A percentile compares a stretch with the other conserved stretches of the same genome.
Conservation (phyloP, 306 rosid genomes). For the Trifolium pratense region DNA sequence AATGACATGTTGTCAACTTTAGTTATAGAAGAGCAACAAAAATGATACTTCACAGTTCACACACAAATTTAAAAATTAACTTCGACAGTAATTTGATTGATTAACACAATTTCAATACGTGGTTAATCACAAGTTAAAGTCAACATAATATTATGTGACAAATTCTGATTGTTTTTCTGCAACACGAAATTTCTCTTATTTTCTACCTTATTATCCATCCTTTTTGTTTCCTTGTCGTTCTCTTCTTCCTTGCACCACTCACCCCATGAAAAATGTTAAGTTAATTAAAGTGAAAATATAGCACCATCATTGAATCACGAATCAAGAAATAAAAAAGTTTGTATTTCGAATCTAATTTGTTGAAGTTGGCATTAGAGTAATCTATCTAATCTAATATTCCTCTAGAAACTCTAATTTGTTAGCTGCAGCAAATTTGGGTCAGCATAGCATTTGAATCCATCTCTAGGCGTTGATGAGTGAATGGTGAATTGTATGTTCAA, state of each 20-base stretch:
- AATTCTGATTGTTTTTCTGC: not conserved
- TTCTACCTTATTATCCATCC: not conserved
- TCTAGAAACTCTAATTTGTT: not conserved
- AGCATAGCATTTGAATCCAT: too few species aligned
- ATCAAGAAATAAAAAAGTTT: not conserved
- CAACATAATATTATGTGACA: not conserved
- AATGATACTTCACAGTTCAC: not conserved
- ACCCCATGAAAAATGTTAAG: not conserved
- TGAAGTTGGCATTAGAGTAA: not conserved
- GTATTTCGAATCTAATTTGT: not conserved
- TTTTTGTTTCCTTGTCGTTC: not conserved
- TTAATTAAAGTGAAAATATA: not conserved
- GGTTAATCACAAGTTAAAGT: not conserved
- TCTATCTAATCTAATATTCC: too few species aligned
- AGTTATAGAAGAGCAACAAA: slow-evolving; percentile 9
- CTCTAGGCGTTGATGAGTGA: too few species aligned
- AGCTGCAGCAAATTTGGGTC: too few species aligned
- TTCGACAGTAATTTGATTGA: not conserved
- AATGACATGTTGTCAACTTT: slow-evolving; percentile 6
- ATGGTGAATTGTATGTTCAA: too few species aligned
- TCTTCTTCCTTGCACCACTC: not conserved
- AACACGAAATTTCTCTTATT: not conserved
- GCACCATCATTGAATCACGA: not conserved
- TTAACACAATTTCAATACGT: not conserved
- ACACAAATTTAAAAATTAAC: not conserved